Evolutionary conservation across 2,329 filamentous ascomycete species (phyloP).

Genomic region (Xylaria sp.): DNA sequence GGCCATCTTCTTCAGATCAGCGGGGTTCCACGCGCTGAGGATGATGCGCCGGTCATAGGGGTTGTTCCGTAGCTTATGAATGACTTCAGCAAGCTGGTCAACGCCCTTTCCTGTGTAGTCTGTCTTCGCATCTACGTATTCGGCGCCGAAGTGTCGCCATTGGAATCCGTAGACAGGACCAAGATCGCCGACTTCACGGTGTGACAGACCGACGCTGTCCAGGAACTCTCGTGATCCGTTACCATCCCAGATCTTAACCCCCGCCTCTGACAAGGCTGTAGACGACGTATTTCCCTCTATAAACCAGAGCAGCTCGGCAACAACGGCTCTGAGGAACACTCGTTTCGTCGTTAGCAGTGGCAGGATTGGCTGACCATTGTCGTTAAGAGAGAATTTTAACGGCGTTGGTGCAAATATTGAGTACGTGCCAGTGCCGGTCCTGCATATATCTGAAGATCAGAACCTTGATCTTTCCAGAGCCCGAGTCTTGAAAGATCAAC

Average conservation of each 20-base stretch:
- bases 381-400: conserved; percentile 85
- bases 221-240: conserved; percentile 93
- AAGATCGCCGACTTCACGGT: conserved; percentile 88
- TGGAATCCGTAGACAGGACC: conserved; percentile 98
- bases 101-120: conserved; percentile 92
- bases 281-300: conserved; percentile 86
- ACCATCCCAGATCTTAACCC: conserved; percentile 98
- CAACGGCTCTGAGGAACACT: conserved; percentile 89
- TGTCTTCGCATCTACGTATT: conserved; percentile 80
- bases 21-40: conserved; percentile 93
- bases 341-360: conserved; percentile 97
- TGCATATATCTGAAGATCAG: conserved; percentile 48
- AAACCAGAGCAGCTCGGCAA: conserved; percentile 97
- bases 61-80: conserved; percentile 82
- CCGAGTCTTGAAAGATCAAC: background rate
- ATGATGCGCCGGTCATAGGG: conserved; percentile 93
- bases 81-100: conserved; percentile 91
- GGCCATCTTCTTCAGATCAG: conserved; percentile 78
- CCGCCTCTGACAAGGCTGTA: conserved; percentile 76
- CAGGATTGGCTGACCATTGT: conserved; percentile 71
- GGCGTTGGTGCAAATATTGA: conserved; percentile 89
- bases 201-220: conserved; percentile 81
- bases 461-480: too few species aligned
- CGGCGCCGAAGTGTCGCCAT: conserved; percentile 97
- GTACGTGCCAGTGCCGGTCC: conserved; percentile 92